Conservation (phyloP, 805 yeast species). For the Monosporozyma aerobia region DNA sequence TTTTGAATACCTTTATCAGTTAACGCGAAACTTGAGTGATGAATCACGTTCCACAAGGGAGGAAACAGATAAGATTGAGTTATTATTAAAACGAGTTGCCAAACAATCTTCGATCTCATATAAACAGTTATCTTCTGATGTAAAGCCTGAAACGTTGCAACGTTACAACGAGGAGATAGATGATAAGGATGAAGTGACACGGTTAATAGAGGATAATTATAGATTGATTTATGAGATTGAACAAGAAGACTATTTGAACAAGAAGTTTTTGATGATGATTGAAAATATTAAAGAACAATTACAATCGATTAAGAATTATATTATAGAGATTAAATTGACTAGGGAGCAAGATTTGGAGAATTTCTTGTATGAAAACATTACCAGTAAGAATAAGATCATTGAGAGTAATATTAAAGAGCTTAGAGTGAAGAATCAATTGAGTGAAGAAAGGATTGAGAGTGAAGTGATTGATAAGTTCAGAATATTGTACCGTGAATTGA, state of each 20-base stretch:
- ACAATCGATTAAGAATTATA: constrained; percentile 21
- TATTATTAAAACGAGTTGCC: constrained; percentile 19
- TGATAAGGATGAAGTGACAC: constrained; percentile 11
- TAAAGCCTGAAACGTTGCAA: constrained; percentile 7
- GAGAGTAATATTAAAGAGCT: constrained; percentile 9
- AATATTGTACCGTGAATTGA: not conserved
- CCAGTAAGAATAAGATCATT: constrained; percentile 10
- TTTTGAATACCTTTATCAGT: constrained; percentile 23
- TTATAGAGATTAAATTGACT: constrained; percentile 21
- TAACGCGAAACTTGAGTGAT: constrained; percentile 17
- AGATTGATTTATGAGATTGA: constrained; percentile 23
- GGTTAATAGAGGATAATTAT: constrained; percentile 21
- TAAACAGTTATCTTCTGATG: constrained; percentile 14
- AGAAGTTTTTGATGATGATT: constrained; percentile 18
- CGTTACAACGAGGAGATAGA: constrained; percentile 6
- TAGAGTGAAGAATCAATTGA: constrained; percentile 3
- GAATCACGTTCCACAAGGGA: constrained; percentile 22
- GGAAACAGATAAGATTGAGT: constrained; percentile 22
- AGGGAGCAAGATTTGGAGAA: constrained; percentile 15
- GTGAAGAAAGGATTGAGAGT: constrained; percentile 7
- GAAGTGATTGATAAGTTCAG: not conserved
- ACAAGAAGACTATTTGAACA: constrained; percentile 23
- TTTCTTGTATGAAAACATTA: constrained; percentile 17
- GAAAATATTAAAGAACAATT: constrained; percentile 24
- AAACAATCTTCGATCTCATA: constrained; percentile 23